A percentile compares a stretch with the other conserved stretches of the same genome.
These are phyloP conservation scores for Fonsecaea monophora DNA, from an alignment of 2,329 filamentous ascomycete genomes.

Conservation along the genomic window DNA sequence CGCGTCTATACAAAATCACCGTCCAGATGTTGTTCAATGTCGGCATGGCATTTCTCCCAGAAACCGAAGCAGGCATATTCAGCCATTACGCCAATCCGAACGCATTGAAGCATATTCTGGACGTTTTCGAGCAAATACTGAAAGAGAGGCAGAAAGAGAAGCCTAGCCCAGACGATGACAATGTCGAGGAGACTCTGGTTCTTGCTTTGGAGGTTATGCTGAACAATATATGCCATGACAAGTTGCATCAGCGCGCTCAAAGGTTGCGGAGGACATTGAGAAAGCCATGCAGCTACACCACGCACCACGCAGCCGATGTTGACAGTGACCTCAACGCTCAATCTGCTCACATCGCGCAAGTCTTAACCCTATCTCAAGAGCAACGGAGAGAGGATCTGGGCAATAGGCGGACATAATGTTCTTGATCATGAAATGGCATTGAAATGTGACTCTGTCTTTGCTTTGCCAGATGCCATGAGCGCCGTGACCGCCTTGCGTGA, in stretches of 20 bases:
- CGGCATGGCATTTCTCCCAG: conserved; percentile 22
- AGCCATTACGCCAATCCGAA: conserved; percentile 17
- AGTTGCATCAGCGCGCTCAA: not conserved
- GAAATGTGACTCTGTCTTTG: conserved; percentile 6
- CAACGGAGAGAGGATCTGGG: not conserved
- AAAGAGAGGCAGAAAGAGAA: conserved; percentile 5
- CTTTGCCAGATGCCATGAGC: conserved; percentile 3
- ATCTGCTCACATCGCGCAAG: not conserved
- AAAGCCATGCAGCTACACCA: not conserved
- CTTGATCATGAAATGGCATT: conserved; percentile 8
- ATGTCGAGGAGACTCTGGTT: not conserved
- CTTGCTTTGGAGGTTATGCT: conserved; percentile 8
- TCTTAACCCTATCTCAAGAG: not conserved
- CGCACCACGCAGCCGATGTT: too few species aligned
- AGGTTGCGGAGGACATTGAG: not conserved
- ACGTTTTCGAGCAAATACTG: conserved; percentile 17
- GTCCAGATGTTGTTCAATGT: conserved; percentile 25
- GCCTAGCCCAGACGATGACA: not conserved
- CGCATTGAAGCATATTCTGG: conserved; percentile 9
- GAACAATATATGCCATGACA: not conserved
- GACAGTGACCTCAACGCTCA: not conserved
- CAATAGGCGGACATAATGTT: not conserved
- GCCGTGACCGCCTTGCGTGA: conserved; percentile 9
- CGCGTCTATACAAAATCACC: conserved; percentile 15
- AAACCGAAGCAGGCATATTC: conserved; percentile 14